Evolutionary conservation across 1,284 basidiomycete species (phyloP).

Genomic region (Apiotrichum laibachii): DNA sequence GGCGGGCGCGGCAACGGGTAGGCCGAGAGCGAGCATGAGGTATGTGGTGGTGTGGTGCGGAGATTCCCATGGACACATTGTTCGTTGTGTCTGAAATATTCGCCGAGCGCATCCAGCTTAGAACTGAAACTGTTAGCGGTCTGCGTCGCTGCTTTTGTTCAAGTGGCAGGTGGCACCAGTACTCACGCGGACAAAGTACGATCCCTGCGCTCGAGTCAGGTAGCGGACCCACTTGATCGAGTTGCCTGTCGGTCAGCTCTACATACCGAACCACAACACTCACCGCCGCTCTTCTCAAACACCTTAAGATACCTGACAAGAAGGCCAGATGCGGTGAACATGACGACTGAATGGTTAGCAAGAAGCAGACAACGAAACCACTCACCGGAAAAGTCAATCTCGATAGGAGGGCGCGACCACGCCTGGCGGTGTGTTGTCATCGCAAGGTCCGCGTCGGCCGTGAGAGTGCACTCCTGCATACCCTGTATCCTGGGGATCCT

Average conservation of each 20-base stretch:
- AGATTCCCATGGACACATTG: too few relatives aligned
- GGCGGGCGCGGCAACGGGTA: too few relatives aligned
- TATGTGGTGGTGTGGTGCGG: too few relatives aligned
- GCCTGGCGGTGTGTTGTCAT: slow-evolving; percentile 85
- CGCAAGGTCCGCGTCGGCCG: slow-evolving; percentile 77
- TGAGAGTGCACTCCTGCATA: slow-evolving; percentile 81
- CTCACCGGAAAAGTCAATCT: slow-evolving; percentile 75
- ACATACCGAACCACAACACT: not conserved
- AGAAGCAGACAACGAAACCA: not conserved
- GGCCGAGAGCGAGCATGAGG: too few relatives aligned
- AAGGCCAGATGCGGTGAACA: slow-evolving; percentile 95
- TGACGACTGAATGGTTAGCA: slow-evolving; percentile 68
- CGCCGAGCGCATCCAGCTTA: not conserved
- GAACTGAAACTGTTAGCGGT: not conserved
- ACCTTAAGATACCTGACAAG: slow-evolving; percentile 97
- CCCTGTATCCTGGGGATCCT: slow-evolving; percentile 92
- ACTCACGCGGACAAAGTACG: slow-evolving; percentile 47
- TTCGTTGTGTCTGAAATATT: too few relatives aligned
- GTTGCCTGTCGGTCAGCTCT: slow-evolving; percentile 1
- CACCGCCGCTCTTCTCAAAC: slow-evolving; percentile 79
- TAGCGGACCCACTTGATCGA: slow-evolving; percentile 79
- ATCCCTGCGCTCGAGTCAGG: slow-evolving; percentile 45
- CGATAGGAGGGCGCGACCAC: slow-evolving; percentile 96
- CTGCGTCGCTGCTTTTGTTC: too few relatives aligned
- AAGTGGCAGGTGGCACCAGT: not conserved